A percentile compares a stretch with the other conserved stretches of the same genome.
phyloP scores from a whole-genome alignment of 2,329 filamentous ascomycete genomes.

The Fusarium siculi region DNA sequence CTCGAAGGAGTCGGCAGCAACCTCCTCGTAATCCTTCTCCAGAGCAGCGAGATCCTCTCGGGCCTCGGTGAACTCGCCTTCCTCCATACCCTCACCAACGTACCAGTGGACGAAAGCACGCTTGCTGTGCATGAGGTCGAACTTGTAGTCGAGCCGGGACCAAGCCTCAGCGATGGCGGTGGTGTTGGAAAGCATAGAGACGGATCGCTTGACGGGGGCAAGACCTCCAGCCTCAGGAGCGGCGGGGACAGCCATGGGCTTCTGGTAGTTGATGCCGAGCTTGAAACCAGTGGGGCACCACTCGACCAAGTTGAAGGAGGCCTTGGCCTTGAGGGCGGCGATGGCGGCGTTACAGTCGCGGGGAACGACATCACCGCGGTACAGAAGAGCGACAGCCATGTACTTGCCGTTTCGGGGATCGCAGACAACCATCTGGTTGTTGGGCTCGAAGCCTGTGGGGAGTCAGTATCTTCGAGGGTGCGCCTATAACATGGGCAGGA shows the following conservation, averaged over 20 bases:
- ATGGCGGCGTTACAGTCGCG: slow-evolving; percentile 76
- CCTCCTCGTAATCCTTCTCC: slow-evolving; percentile 89
- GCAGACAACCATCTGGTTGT: slow-evolving; percentile 83
- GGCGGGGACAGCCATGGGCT: slow-evolving; percentile 68
- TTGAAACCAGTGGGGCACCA: slow-evolving; percentile 83
- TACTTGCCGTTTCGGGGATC: slow-evolving; percentile 80
- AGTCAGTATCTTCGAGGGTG: slow-evolving; percentile 39
- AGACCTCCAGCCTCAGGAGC: slow-evolving; percentile 67
- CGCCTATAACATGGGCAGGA: slow-evolving; percentile 15
- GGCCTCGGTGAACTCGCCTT: slow-evolving; percentile 89
- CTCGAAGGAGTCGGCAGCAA: slow-evolving; percentile 77
- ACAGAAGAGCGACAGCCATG: slow-evolving; percentile 78
- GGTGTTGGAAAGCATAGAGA: slow-evolving; percentile 80
- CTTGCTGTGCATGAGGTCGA: slow-evolving; percentile 83
- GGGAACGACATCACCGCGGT: slow-evolving; percentile 77
- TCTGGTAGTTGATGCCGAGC: slow-evolving; percentile 80
- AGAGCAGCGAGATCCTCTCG: slow-evolving; percentile 86
- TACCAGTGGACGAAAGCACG: slow-evolving; percentile 83
- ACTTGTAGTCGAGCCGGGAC: slow-evolving; percentile 79
- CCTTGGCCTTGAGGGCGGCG: slow-evolving; percentile 74
- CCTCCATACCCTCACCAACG: slow-evolving; percentile 92
- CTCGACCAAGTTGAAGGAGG: slow-evolving; percentile 78
- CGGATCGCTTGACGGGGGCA: slow-evolving; percentile 70
- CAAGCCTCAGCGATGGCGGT: slow-evolving; percentile 79
- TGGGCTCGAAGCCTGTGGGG: slow-evolving; percentile 74